Base-by-base conservation (phyloP, 306 rosid genomes). In the Inga laurina region DNA sequence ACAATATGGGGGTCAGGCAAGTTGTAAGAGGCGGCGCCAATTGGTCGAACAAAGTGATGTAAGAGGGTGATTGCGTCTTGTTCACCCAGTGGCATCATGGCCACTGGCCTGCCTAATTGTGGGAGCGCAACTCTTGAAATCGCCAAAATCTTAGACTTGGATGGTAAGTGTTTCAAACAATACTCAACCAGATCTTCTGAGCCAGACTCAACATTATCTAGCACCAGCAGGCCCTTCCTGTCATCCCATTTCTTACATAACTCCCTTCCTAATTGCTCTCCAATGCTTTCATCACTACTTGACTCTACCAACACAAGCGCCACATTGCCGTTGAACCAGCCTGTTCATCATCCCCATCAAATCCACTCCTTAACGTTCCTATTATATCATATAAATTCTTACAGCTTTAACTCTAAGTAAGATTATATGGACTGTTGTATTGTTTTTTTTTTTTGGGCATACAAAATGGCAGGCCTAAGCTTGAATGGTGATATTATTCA, bases 131-230 rank as follows among this genome's bases (percentile, higher is more conserved):
- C 76, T 52, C 90, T 78, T 32, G 72, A 66, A 32, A 34, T 32
- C 1, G 34, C 21, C 44, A 66, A 66, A 16, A 66, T 66, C 9
- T 39, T 56, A 56, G 62, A 8, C 86, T 61, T 72, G 83, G 88
- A 83, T 43, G 85, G 78, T 12, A 79, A 10, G 11, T 74, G 16
- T 3, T 39, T 72, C 16, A 3, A 2, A 10, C 85, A 76, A n/a
- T 48, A 81, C 3, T 81, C 82, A 75, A 79, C 46, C 22, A 85
- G 79, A 57, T 46, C 82, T 34, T 87, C 54, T 14, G 10, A 5
- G 37, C 45, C 84, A 1, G 16, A 21, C 89, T 87, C 75, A 68
- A 88, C 88, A 75, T 88, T 86, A 68, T 88, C 91, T 39, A 88
- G 69, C 43, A 88, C 84, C 87, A 86, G n/a, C 83, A 88, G 10